A percentile compares a stretch with the other conserved stretches of the same genome.
Evolutionary conservation across 2,329 filamentous ascomycete species (phyloP).

Genomic region (Acrocalymma vagum): DNA sequence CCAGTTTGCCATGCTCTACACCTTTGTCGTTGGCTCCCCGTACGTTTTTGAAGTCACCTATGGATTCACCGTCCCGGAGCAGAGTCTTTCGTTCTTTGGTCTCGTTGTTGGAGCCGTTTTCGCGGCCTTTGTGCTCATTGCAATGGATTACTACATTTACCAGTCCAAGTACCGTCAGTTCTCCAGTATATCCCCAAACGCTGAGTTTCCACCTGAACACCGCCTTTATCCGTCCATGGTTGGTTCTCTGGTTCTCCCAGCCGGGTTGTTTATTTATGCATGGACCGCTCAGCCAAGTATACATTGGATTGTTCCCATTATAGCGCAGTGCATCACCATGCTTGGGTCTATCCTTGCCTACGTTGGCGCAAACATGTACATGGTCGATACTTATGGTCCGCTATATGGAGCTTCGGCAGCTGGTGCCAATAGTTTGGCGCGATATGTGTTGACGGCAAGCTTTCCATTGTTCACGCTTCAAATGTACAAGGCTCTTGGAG

Average conservation of each 20-base stretch:
- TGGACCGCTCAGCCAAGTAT: slow-evolving; percentile 46
- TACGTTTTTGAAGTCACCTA: slow-evolving; percentile 36
- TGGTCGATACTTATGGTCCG: slow-evolving; percentile 54
- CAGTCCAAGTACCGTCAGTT: slow-evolving; percentile 16
- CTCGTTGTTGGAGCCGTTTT: slow-evolving; percentile 22
- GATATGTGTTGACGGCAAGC: slow-evolving; percentile 64
- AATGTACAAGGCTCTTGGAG: slow-evolving; percentile 21
- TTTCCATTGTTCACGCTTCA: slow-evolving; percentile 71
- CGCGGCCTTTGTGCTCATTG: slow-evolving; percentile 24
- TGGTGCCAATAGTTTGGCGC: slow-evolving; percentile 66
- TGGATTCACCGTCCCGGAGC: slow-evolving; percentile 15
- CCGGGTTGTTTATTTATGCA: slow-evolving; percentile 49
- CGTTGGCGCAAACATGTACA: slow-evolving; percentile 26
- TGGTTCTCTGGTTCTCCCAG: slow-evolving; percentile 42
- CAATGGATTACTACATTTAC: slow-evolving; percentile 35
- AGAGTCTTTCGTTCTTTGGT: slow-evolving; percentile 31
- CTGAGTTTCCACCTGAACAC: slow-evolving; percentile 34
- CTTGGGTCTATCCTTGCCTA: slow-evolving; percentile 42
- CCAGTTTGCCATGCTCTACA: slow-evolving; percentile 51
- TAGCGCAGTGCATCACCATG: slow-evolving; percentile 40
- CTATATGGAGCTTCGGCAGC: slow-evolving; percentile 65
- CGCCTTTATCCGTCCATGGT: slow-evolving; percentile 44
- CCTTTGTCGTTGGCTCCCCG: slow-evolving; percentile 51
- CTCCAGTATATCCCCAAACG: neutral
- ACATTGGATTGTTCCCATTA: slow-evolving; percentile 49